Conservation (phyloP, 2,329 filamentous ascomycete species). For the Myriosclerotinia curreyana region DNA sequence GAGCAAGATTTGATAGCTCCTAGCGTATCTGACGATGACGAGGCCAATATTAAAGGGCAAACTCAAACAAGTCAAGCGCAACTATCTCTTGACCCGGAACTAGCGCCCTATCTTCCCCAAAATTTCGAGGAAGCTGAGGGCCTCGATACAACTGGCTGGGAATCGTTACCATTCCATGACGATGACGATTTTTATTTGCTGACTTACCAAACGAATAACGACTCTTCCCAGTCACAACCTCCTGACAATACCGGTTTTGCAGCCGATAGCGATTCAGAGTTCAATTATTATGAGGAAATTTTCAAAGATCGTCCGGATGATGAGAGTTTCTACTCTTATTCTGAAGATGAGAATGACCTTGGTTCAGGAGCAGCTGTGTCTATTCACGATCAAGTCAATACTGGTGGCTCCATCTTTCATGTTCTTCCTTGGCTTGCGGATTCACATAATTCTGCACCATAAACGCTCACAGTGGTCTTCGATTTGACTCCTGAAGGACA, state of each 20-base stretch:
- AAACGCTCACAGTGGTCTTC: not conserved
- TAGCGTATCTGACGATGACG: not conserved
- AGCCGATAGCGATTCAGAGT: not conserved
- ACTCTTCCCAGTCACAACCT: not conserved
- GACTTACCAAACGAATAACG: not conserved
- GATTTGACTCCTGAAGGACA: not conserved
- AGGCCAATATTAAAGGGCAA: too few species aligned
- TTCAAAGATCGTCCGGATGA: not conserved
- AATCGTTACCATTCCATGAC: not conserved
- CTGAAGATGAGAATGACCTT: not conserved
- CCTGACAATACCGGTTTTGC: fast-evolving
- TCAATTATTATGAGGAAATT: not conserved
- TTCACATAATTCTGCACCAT: not conserved
- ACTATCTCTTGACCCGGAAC: not conserved
- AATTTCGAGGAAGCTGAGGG: too few species aligned
- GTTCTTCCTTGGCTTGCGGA: not conserved
- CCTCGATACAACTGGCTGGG: not conserved
- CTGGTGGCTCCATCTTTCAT: too few species aligned
- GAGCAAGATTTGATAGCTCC: not conserved
- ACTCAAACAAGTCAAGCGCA: too few species aligned
- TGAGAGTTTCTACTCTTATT: not conserved
- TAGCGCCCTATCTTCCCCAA: not conserved
- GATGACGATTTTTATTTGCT: not conserved
- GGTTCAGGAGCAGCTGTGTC: too few species aligned
- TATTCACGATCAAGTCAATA: not conserved